A percentile compares a stretch with the other conserved stretches of the same genome.
Conservation (phyloP, 768 basidiomycete genomes). For the Mycena epipterygia region DNA sequence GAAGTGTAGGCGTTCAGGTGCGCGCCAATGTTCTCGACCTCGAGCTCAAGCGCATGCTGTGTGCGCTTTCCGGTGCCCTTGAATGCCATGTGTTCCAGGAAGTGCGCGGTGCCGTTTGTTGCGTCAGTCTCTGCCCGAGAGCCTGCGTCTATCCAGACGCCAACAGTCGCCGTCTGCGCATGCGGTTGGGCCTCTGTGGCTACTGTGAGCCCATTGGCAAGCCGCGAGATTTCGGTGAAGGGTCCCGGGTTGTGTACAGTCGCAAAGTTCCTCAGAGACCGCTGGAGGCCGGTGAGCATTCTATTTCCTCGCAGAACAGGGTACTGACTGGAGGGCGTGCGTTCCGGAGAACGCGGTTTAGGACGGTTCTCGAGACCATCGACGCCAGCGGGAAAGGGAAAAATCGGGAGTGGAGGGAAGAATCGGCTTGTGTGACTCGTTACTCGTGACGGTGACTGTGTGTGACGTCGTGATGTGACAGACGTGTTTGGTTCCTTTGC, state of each 20-base stretch:
- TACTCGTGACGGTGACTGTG: too few relatives aligned
- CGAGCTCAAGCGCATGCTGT: constrained; percentile 93
- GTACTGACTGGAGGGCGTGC: constrained; percentile 53
- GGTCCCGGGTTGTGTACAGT: constrained; percentile 80
- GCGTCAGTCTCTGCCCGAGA: constrained; percentile 96
- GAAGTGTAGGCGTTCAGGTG: constrained; percentile 99
- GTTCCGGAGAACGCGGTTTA: constrained; percentile 44
- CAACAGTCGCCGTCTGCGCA: constrained; percentile 97
- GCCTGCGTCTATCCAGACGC: constrained; percentile 99
- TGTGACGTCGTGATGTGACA: too few relatives aligned
- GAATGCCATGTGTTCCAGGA: constrained; percentile 99
- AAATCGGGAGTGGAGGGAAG: too few relatives aligned
- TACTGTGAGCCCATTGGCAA: constrained; percentile 95
- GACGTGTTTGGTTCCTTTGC: too few relatives aligned
- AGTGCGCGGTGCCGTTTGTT: constrained; percentile 97
- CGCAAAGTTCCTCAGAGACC: constrained; percentile 78
- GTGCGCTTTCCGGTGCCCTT: constrained; percentile 92
- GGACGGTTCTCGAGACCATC: constrained; percentile 49
- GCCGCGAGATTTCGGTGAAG: constrained; percentile 90
- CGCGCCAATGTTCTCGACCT: constrained; percentile 98
- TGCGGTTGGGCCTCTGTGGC: constrained; percentile 93
- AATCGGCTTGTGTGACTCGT: too few relatives aligned
- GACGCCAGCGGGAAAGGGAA: constrained; percentile 34
- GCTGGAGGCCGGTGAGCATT: constrained; percentile 56
- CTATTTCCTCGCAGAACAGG: too few relatives aligned